A percentile compares a stretch with the other conserved stretches of the same genome.
phyloP scores from a whole-genome alignment of 2,329 filamentous ascomycete species.

The Ophiostoma populinum region DNA sequence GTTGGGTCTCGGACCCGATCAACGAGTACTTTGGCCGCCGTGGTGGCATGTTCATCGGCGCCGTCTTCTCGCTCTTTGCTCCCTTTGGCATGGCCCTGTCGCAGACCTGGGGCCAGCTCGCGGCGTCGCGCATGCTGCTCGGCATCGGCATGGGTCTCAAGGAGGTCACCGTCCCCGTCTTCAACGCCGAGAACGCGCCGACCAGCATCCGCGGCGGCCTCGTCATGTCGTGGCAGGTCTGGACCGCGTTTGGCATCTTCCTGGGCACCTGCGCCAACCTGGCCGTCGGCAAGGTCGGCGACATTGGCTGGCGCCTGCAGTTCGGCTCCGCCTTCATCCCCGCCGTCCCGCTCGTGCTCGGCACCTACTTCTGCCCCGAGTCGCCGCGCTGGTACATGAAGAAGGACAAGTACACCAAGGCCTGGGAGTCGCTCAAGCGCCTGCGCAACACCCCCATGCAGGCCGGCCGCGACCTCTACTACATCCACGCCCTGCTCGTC shows the following conservation, averaged over 20 bases:
- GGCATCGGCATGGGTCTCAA: slow-evolving; percentile 67
- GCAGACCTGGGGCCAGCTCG: slow-evolving; percentile 53
- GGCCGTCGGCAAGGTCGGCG: slow-evolving; percentile 40
- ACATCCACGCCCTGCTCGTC: slow-evolving; percentile 45
- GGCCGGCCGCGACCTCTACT: slow-evolving; percentile 44
- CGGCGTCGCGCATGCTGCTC: slow-evolving; percentile 49
- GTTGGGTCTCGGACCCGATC: slow-evolving; percentile 47
- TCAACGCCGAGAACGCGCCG: slow-evolving; percentile 57
- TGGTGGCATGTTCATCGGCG: slow-evolving; percentile 56
- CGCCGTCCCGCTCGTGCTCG: slow-evolving; percentile 35
- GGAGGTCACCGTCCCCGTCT: slow-evolving; percentile 49
- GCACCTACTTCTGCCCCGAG: slow-evolving; percentile 50
- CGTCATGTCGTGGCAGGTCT: slow-evolving; percentile 62
- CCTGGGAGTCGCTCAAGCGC: slow-evolving; percentile 35
- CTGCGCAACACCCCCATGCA: slow-evolving; percentile 38
- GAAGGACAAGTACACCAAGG: slow-evolving; percentile 42
- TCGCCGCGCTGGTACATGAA: slow-evolving; percentile 51
- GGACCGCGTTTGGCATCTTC: slow-evolving; percentile 32
- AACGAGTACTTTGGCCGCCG: slow-evolving; percentile 27
- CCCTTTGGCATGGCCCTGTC: slow-evolving; percentile 54
- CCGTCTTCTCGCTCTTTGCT: slow-evolving; percentile 52
- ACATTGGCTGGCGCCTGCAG: slow-evolving; percentile 45
- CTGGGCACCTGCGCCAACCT: slow-evolving; percentile 49
- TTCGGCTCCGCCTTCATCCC: slow-evolving; percentile 46
- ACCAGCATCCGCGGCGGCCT: slow-evolving; percentile 54